phyloP scores from a whole-genome alignment of 1,284 basidiomycete species.

The Rhodotorula glutinis region DNA sequence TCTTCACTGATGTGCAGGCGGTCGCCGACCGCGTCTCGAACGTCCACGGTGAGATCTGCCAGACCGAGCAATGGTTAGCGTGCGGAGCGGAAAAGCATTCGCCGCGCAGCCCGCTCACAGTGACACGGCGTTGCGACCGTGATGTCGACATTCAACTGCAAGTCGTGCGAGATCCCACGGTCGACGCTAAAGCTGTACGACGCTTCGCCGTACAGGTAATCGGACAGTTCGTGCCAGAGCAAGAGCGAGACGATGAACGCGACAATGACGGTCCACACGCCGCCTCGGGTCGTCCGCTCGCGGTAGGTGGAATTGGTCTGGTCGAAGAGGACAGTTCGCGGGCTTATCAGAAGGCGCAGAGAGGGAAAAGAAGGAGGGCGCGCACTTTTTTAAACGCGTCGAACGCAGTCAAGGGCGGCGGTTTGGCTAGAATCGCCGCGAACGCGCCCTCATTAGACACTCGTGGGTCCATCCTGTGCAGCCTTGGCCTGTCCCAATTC shows the following conservation, averaged over 20 bases:
- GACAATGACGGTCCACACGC: constrained; percentile 80
- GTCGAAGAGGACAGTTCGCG: constrained; percentile 56
- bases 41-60: constrained; percentile 76
- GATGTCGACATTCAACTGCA: constrained; percentile 85
- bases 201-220: constrained; percentile 87
- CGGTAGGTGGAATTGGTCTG: constrained; percentile 84
- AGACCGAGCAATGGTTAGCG: not conserved
- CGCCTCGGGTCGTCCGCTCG: constrained; percentile 76
- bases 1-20: constrained; percentile 77
- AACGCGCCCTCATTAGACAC: constrained; percentile 8
- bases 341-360: too few relatives aligned
- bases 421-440: constrained; percentile 14
- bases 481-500: too few relatives aligned
- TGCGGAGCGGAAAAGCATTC: not conserved
- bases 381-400: constrained; percentile 37
- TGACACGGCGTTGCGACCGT: constrained; percentile 87
- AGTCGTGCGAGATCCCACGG: constrained; percentile 57
- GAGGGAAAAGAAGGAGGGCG: too few relatives aligned
- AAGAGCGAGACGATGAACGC: constrained; percentile 67
- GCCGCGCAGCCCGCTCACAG: constrained; percentile 63
- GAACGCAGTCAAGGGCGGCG: constrained; percentile 31
- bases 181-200: constrained; percentile 83
- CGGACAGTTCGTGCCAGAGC: constrained; percentile 79
- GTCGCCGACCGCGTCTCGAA: constrained; percentile 89
- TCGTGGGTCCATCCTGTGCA: too few relatives aligned